Evolutionary conservation across 176 grass and related monocot species (phyloP), one percentile per base, ranked within the genome.

Genomic region (Oryza nivara): DNA sequence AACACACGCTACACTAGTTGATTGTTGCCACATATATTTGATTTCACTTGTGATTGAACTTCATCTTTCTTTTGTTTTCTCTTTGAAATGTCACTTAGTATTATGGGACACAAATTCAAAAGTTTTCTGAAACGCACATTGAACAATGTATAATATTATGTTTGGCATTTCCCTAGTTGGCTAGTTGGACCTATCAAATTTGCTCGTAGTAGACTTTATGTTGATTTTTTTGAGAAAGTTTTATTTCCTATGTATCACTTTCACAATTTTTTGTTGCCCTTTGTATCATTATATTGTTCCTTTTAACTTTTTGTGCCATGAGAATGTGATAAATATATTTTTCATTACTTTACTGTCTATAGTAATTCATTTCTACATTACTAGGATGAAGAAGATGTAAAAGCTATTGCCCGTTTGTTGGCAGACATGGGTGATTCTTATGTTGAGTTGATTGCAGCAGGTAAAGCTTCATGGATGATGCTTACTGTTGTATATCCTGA

Each of bases 401-500:
- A 99, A 89, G 96, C 96, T 78, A 99, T 94, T 76, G 96, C 96
- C 78, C 96, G 96, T 76, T 88, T 99, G 71, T 96, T 91, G 92
- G 96, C 96, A 66, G 96, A 99, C 83, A 91, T 99, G 96, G 96
- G 96, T 43, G 96, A 99, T 91, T 95, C 96, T 79, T 99, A 99
- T 87, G 96, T 99, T 32, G 96, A 96, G 38, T 96, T 99, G 75
- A 99, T 99, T 82, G 96, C 93, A 79, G 86, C 91, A 77, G 96
- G 96, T 99, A 92, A 67, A 65, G 65, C 19, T 83, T 84, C 30
- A 38, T 78, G 38, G 52, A 80, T 78, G 66, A 79, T 70, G 79
- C 48, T 83, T 49, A 52, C 70, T 66, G 75, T 88, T 48, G 10
- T n/a, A 71, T 61, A 28, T 81, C 26, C 26, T 81, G 47, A 51